Conservation (phyloP, 768 basidiomycete species). For the Lactarius indigo region DNA sequence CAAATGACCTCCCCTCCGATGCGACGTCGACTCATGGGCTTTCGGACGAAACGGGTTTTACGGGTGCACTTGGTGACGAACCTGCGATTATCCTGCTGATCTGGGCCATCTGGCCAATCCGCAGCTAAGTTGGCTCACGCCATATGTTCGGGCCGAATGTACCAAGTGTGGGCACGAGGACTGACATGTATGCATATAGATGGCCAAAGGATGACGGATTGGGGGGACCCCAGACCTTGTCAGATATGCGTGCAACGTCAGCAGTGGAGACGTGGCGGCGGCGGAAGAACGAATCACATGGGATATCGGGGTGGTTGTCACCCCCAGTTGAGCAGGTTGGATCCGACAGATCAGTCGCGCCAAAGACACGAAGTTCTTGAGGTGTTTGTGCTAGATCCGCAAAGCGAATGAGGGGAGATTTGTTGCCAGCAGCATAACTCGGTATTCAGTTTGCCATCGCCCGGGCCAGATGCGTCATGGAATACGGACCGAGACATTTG, state of each 20-base stretch:
- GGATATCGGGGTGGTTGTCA: not conserved
- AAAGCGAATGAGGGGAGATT: not conserved
- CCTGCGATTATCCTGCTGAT: not conserved
- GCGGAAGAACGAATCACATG: conserved; percentile 12
- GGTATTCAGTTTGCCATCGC: not conserved
- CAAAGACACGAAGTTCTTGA: not conserved
- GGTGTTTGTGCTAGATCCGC: not conserved
- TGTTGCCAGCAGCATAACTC: not conserved
- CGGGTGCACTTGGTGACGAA: not conserved
- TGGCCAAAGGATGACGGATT: not conserved
- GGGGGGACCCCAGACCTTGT: not conserved
- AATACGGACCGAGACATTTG: not conserved
- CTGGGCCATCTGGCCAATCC: not conserved
- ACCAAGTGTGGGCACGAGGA: conserved; percentile 17
- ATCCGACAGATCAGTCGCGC: not conserved
- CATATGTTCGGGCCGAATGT: conserved; percentile 1
- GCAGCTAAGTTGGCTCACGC: not conserved
- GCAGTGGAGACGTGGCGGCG: not conserved
- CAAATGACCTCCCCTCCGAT: not conserved
- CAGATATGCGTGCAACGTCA: not conserved
- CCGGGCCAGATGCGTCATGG: not conserved
- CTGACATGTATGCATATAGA: not conserved
- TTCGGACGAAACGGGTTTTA: not conserved
- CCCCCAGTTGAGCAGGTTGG: not conserved
- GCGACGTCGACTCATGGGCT: not conserved